Evolutionary conservation across 140 eudicot genomes (phyloP).

Genomic region (Flaveria floridana): DNA sequence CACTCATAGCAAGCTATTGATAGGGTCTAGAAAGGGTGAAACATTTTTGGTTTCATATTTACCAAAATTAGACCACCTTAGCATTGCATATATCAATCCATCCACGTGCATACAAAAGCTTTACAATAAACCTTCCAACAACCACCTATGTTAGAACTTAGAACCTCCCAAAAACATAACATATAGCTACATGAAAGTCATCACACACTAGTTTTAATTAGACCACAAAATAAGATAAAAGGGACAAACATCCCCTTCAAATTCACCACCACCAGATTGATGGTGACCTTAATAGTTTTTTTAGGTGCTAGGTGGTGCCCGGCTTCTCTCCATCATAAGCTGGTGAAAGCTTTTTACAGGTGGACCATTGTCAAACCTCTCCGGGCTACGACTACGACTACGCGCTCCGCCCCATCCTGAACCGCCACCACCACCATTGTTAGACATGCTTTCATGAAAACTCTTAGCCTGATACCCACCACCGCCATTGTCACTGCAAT

Average conservation of each 20-base stretch:
- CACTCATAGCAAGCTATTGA: too few species aligned
- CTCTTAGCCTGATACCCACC: constrained; percentile 52
- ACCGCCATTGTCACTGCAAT: constrained; percentile 44
- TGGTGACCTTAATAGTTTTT: neutral
- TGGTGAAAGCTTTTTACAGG: constrained; percentile 57
- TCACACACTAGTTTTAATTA: neutral
- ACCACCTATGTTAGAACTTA: constrained; percentile 32
- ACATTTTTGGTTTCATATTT: constrained; percentile 1
- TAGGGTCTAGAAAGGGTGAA: neutral
- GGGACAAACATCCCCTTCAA: neutral
- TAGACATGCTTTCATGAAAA: constrained; percentile 53
- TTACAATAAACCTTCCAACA: constrained; percentile 28
- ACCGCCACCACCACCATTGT: constrained; percentile 23
- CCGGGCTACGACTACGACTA: constrained; percentile 49
- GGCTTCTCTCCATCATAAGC: constrained; percentile 48
- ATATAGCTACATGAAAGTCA: neutral
- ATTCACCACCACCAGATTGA: constrained; percentile 10
- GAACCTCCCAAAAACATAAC: constrained; percentile 32
- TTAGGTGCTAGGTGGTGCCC: constrained; percentile 31
- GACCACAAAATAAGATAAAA: constrained; percentile 21
- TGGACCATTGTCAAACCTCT: constrained; percentile 37
- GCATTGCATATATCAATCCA: constrained; percentile 24
- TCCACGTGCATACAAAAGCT: constrained; percentile 20
- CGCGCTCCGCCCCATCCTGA: constrained; percentile 42
- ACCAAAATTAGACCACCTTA: constrained; percentile 20